phyloP scores from a whole-genome alignment of 2,329 filamentous ascomycete genomes.

The Cytospora piceicola region DNA sequence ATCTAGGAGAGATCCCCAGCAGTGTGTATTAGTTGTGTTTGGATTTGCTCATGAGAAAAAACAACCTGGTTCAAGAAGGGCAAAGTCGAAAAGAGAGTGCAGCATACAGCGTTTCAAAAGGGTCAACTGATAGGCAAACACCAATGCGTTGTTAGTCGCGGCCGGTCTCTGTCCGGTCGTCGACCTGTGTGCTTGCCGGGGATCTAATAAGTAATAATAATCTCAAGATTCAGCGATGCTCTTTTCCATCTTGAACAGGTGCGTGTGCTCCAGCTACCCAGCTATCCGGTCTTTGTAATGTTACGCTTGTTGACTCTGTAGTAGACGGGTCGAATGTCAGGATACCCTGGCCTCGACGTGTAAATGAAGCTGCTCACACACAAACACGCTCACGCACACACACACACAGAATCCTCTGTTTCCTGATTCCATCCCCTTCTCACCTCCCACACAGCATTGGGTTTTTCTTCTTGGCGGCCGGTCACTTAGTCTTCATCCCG shows the following conservation, averaged over 20 bases:
- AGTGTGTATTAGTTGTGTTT: constrained; percentile 20
- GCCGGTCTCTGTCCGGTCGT: constrained; percentile 3
- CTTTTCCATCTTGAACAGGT: not conserved
- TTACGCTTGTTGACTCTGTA: not conserved
- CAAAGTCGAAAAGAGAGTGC: constrained; percentile 6
- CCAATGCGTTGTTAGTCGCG: not conserved
- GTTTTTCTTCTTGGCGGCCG: not conserved
- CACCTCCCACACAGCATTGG: not conserved
- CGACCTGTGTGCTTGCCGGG: constrained; percentile 16
- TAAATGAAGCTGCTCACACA: not conserved
- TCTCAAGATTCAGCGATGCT: constrained; percentile 8
- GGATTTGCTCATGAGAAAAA: constrained; percentile 20
- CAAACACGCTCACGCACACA: too few species aligned
- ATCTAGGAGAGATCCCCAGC: constrained; percentile 13
- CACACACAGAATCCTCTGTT: too few species aligned
- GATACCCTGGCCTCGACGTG: not conserved
- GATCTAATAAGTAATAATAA: constrained; percentile 32
- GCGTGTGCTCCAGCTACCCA: not conserved
- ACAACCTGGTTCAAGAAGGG: not conserved
- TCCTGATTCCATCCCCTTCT: not conserved
- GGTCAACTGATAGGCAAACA: constrained; percentile 5
- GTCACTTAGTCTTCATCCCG: not conserved
- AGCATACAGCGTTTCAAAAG: constrained; percentile 9
- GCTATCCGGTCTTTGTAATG: not conserved
- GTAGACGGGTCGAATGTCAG: not conserved